Conservation (phyloP, 2,329 filamentous ascomycete species). For the Apiospora arundinis region DNA sequence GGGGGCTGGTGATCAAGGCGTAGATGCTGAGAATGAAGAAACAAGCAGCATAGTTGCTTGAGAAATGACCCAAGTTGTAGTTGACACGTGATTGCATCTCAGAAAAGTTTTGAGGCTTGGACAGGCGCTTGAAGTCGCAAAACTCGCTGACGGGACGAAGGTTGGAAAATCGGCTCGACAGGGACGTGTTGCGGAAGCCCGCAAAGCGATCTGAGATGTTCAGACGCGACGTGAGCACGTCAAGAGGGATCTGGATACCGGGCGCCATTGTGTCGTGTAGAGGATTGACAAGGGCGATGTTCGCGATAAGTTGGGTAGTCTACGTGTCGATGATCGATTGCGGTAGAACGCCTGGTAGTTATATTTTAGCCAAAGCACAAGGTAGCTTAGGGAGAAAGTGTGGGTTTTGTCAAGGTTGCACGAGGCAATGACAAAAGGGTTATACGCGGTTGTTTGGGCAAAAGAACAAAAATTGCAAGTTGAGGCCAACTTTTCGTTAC, state of each 20-base stretch:
- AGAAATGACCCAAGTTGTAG: constrained; percentile 97
- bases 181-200: constrained; percentile 77
- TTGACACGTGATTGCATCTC: constrained; percentile 93
- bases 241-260: constrained; percentile 90
- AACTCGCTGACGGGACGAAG: constrained; percentile 92
- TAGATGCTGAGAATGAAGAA: constrained; percentile 97
- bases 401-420: neutral
- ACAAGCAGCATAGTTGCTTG: constrained; percentile 95
- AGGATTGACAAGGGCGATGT: neutral
- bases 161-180: constrained; percentile 88
- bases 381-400: neutral
- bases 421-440: neutral
- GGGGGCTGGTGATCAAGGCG: constrained; percentile 85
- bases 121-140: constrained; percentile 92
- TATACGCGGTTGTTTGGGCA: neutral
- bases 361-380: neutral
- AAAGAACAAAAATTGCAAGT: neutral
- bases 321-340: neutral
- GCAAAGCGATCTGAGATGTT: constrained; percentile 87
- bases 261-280: constrained; percentile 63
- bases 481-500: constrained; percentile 11
- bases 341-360: neutral
- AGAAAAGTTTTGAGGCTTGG: constrained; percentile 89
- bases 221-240: constrained; percentile 88
- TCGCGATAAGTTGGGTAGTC: neutral